Conservation (phyloP, 345 rosid species). For the Citrus maxima region DNA sequence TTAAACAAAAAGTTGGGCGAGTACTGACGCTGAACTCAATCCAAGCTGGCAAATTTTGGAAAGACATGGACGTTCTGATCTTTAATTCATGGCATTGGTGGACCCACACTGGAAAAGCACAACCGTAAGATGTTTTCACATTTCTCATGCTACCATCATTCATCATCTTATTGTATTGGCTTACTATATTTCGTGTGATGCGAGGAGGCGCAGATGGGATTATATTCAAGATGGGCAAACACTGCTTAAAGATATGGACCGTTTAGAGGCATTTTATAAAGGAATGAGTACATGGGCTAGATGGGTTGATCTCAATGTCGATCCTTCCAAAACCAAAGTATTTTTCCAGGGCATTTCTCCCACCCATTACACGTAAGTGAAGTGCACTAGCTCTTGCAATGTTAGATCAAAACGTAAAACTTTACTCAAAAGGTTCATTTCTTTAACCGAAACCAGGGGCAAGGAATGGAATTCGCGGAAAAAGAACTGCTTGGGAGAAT, state of each 20-base stretch:
- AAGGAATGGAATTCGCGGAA: constrained; percentile 74
- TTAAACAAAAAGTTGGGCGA: constrained; percentile 47
- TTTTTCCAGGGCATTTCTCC: constrained; percentile 97
- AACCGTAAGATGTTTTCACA: constrained; percentile 35
- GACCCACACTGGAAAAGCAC: constrained; percentile 72
- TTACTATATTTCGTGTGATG: not conserved
- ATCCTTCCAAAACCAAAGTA: constrained; percentile 60
- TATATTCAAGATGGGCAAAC: constrained; percentile 55
- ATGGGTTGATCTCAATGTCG: constrained; percentile 79
- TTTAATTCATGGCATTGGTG: constrained; percentile 99
- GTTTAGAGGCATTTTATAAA: constrained; percentile 66
- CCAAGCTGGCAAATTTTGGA: constrained; percentile 66
- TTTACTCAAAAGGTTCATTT: not conserved
- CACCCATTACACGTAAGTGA: constrained; percentile 77
- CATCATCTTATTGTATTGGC: not conserved
- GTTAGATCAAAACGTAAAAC: not conserved
- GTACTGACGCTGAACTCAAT: constrained; percentile 70
- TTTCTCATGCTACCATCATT: not conserved
- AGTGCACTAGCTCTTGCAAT: not conserved
- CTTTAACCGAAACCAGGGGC: constrained; percentile 43
- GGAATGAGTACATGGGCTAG: constrained; percentile 78
- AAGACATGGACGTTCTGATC: constrained; percentile 74
- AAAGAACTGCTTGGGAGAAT: constrained; percentile 59
- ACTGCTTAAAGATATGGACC: constrained; percentile 61
- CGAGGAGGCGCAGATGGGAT: constrained; percentile 60